Evolutionary conservation across 352 stramenopile genomes (phyloP), one percentile per base, ranked within the genome.

Genomic region (Thraustochytrium sp.): DNA sequence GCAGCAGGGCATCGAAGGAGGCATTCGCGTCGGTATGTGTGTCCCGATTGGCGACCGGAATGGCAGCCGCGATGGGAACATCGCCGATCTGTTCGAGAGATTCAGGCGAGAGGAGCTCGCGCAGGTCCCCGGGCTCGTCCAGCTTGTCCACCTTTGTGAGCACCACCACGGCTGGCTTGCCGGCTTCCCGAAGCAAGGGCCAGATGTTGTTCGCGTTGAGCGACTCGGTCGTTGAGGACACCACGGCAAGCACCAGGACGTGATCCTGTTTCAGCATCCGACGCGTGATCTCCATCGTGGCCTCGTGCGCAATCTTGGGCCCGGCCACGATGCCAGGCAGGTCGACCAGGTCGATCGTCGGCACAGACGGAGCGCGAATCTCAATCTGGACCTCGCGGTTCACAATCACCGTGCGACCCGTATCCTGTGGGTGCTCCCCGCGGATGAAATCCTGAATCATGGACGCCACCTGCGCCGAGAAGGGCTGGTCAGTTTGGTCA

Each of bases 241-340:
- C 73, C 3, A 89, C 88, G 0, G 85, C 87, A 40, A 90, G 84
- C 46, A 89, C 88, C 23, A 90, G 54, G 16, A 85, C 89, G 73
- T 89, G 62, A 2, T 84, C 76, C 82, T 77, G 82, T 13, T 83
- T 54, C 5, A 90, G 55, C 40, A 89, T 89, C 23, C 87, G 87
- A 44, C 88, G 82, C 53, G 86, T 87, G 0, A 89, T 73, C 11
- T 84, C 82, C 18, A 85, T 77, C 13, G 87, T 89, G 23, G 85
- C 85, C 65, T 87, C 74, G 87, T 89, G 89, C 84, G 89, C 89
- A 54, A 89, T 87, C 21, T 85, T 76, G 0, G 88, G 88, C 21
- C 89, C 88, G 40, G 73, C 78, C n/a, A 72, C 40, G 63, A 90
- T 89, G 1, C 88, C 88, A 0, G 88, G 87, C 8, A 90, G 62